These are phyloP conservation scores for Aspergillus sp. DNA, from an alignment of 2,329 filamentous ascomycete genomes.

Conservation along the genomic window DNA sequence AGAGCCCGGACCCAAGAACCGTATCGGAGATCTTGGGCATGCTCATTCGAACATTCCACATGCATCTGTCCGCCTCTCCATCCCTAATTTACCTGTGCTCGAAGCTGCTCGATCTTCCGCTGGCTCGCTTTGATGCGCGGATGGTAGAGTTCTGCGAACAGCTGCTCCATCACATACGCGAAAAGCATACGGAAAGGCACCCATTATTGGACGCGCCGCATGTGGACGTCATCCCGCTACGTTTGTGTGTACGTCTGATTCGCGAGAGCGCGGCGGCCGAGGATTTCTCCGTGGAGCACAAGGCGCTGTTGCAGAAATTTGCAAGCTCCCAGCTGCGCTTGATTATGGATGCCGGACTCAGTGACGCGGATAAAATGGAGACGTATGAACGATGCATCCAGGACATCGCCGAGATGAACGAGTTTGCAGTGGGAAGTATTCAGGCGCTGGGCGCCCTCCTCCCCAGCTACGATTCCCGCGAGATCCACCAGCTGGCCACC, in stretches of 20 bases:
- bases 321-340: conserved; percentile 61
- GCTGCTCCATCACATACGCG: conserved; percentile 53
- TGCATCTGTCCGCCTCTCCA: conserved; percentile 43
- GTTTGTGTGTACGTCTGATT: conserved; percentile 65
- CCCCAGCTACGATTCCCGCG: conserved; percentile 43
- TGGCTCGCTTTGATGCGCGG: conserved; percentile 60
- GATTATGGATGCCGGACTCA: conserved; percentile 59
- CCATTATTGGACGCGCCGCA: conserved; percentile 23
- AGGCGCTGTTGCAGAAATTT: conserved; percentile 63
- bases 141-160: conserved; percentile 63
- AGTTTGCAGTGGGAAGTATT: conserved; percentile 70
- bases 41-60: conserved; percentile 51
- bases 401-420: conserved; percentile 64
- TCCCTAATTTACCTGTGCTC: conserved; percentile 65
- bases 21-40: conserved; percentile 75
- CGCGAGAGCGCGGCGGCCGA: conserved; percentile 66
- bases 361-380: conserved; percentile 55
- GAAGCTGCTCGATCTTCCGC: conserved; percentile 66
- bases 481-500: conserved; percentile 58
- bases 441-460: conserved; percentile 58
- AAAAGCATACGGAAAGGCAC: conserved; percentile 41
- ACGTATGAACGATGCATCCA: conserved; percentile 67
- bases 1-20: conserved; percentile 81
- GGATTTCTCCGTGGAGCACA: conserved; percentile 55
- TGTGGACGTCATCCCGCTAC: conserved; percentile 48